Conservation (phyloP, 768 basidiomycete genomes). For the Coprinellus micaceus region DNA sequence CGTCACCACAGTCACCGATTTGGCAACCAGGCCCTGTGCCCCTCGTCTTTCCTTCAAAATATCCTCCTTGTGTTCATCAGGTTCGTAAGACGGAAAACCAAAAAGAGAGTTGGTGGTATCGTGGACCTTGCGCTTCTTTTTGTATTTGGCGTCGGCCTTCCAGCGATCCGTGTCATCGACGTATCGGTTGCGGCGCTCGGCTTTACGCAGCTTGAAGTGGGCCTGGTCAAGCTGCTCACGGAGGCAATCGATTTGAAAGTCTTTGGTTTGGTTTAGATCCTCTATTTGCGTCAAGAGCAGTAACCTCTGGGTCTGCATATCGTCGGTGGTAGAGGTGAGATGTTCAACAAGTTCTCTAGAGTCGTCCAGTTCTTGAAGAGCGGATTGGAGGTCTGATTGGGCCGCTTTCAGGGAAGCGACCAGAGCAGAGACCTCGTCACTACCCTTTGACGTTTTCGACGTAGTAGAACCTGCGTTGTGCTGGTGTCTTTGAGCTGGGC, state of each 20-base stretch:
- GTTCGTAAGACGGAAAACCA: constrained; percentile 8
- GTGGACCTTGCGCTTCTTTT: constrained; percentile 1
- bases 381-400: no score
- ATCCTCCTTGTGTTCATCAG: constrained; percentile 3
- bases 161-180: constrained; percentile 11
- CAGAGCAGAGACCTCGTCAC: no score
- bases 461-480: no score
- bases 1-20: constrained; percentile 5
- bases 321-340: background rate
- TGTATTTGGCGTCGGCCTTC: constrained; percentile 12
- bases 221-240: constrained; percentile 10
- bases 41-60: constrained; percentile 8
- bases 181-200: constrained; percentile 10
- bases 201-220: constrained; percentile 11
- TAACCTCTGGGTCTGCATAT: background rate
- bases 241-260: constrained; percentile 1
- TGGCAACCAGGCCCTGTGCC: constrained; percentile 5
- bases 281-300: background rate
- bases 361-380: no score
- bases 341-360: background rate
- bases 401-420: no score
- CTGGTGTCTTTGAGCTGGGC: no score
- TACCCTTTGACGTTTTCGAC: no score
- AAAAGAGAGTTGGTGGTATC: background rate
- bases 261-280: background rate